Evolutionary conservation across 805 yeast species (phyloP).

Genomic region (Saccharomyces mikatae): DNA sequence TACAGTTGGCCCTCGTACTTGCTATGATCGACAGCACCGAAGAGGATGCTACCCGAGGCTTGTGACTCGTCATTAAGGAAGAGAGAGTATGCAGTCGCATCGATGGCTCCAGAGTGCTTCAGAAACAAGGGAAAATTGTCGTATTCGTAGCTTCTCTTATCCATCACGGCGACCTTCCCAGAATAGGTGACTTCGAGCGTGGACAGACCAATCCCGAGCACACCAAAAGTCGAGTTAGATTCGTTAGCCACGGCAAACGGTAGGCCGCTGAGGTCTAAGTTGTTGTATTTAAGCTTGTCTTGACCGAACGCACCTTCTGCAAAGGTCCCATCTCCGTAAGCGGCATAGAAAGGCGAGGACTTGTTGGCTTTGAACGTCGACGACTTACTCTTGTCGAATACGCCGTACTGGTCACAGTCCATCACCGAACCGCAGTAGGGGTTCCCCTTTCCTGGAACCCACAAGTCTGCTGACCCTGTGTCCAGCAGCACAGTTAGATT

Average conservation of each 20-base stretch:
- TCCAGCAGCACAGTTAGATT: constrained; percentile 46
- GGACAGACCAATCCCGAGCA: constrained; percentile 47
- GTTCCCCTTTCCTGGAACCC: neutral
- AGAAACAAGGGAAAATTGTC: constrained; percentile 59
- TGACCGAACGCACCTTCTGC: constrained; percentile 50
- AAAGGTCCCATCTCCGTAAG: constrained; percentile 44
- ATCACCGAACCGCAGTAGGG: neutral
- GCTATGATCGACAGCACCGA: constrained; percentile 59
- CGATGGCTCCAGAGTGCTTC: constrained; percentile 48
- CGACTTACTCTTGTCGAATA: constrained; percentile 31
- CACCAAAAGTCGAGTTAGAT: constrained; percentile 33
- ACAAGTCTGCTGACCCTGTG: constrained; percentile 64
- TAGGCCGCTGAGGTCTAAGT: constrained; percentile 29
- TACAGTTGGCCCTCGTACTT: constrained; percentile 46
- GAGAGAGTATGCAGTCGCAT: constrained; percentile 45
- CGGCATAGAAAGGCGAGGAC: constrained; percentile 34
- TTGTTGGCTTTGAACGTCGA: constrained; percentile 28
- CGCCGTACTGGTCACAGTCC: constrained; percentile 34
- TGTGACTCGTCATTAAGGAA: constrained; percentile 35
- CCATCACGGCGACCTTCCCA: constrained; percentile 28
- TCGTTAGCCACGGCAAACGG: constrained; percentile 29
- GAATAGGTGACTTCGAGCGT: constrained; percentile 57
- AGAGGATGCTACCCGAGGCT: constrained; percentile 41
- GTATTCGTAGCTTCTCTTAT: constrained; percentile 37
- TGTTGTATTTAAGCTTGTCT: constrained; percentile 38